A percentile compares a stretch with the other conserved stretches of the same genome.
Conservation (phyloP, 345 rosid species). For the Eucalyptus erythrocorys region DNA sequence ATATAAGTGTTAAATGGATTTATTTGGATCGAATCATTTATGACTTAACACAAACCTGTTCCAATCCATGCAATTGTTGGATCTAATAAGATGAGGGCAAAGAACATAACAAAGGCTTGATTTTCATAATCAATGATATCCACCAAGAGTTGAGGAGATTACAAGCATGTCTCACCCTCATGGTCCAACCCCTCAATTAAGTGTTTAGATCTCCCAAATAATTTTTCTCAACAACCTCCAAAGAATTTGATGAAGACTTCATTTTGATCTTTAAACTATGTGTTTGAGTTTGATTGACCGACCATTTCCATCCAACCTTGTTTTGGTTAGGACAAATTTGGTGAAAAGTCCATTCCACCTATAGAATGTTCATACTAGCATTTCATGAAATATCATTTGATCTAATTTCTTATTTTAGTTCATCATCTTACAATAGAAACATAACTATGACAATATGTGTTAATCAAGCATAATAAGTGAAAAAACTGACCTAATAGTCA, state of each 20-base stretch:
- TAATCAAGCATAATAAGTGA: not conserved
- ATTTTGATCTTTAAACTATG: not conserved
- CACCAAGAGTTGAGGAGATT: not conserved
- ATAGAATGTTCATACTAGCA: not conserved
- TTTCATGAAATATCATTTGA: not conserved
- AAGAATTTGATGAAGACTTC: not conserved
- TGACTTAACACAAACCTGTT: fast-evolving
- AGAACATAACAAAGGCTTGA: not conserved
- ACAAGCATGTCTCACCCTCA: not conserved
- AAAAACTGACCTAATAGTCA: not conserved
- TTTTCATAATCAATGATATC: not conserved
- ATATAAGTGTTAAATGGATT: no score
- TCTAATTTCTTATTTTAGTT: not conserved
- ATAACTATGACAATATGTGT: no score
- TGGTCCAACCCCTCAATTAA: not conserved
- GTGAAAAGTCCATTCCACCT: not conserved
- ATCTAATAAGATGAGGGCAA: not conserved
- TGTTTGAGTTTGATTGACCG: not conserved
- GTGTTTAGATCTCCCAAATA: not conserved
- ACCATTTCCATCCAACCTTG: not conserved
- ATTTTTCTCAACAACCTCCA: not conserved
- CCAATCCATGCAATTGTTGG: no score
- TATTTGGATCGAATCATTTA: no score
- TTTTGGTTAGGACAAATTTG: not conserved
- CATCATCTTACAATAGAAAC: not conserved